phyloP scores from a whole-genome alignment of 306 rosid species.

The Cucumis sativus region Cucumber_9930_V3 NC_026655.2:25685501-25686000 shows the following conservation, averaged over 20 bases:
- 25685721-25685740: background rate
- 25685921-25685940: slow-evolving; percentile 79
- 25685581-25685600: background rate
- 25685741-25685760: background rate
- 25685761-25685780: background rate
- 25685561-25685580: background rate
- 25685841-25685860: slow-evolving; percentile 63
- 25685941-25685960: slow-evolving; percentile 12
- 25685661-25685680: background rate
- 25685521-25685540: too few relatives aligned
- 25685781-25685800: background rate
- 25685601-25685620: background rate
- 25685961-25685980: background rate
- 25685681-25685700: background rate
- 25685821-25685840: slow-evolving; percentile 45
- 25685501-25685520: too few relatives aligned
- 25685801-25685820: background rate
- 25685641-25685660: background rate
- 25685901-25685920: slow-evolving; percentile 73
- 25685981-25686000: background rate
- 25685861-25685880: slow-evolving; percentile 63
- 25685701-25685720: background rate
- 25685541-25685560: background rate
- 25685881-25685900: slow-evolving; percentile 47
- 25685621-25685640: too few relatives aligned